These are phyloP conservation scores for Solanum neorickii DNA, from an alignment of 257 asterid genomes.

Conservation along the genomic window DNA sequence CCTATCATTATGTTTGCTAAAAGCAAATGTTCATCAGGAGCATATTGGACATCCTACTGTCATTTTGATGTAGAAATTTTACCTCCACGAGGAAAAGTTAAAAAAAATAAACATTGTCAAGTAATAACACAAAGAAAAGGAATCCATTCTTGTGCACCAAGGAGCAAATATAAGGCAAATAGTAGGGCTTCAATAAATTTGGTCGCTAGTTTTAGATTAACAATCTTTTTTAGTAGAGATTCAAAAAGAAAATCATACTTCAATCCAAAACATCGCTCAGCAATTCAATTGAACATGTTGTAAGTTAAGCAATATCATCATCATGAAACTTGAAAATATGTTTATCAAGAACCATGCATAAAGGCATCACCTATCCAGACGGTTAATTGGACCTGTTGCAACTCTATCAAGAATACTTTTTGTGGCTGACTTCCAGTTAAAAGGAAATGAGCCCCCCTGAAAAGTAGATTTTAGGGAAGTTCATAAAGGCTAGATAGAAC, in stretches of 20 bases:
- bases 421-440: conserved; percentile 80
- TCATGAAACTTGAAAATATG: background rate
- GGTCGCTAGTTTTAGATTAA: background rate
- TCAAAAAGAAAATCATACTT: background rate
- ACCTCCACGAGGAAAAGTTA: background rate
- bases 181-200: background rate
- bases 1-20: background rate
- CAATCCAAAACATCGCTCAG: background rate
- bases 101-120: background rate
- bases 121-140: background rate
- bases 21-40: background rate
- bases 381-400: conserved; percentile 39
- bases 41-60: background rate
- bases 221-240: background rate
- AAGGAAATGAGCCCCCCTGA: conserved; percentile 98
- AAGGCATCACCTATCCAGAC: conserved; percentile 55
- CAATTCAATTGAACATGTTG: background rate
- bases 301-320: background rate
- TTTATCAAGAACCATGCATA: background rate
- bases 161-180: background rate
- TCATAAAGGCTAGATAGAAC: background rate
- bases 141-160: background rate
- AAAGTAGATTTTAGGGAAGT: conserved; percentile 1
- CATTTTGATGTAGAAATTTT: background rate
- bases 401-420: conserved; percentile 76